A percentile compares a stretch with the other conserved stretches of the same genome.
phyloP scores from a whole-genome alignment of 768 basidiomycete species.

The Atractiella rhizophila region DNA sequence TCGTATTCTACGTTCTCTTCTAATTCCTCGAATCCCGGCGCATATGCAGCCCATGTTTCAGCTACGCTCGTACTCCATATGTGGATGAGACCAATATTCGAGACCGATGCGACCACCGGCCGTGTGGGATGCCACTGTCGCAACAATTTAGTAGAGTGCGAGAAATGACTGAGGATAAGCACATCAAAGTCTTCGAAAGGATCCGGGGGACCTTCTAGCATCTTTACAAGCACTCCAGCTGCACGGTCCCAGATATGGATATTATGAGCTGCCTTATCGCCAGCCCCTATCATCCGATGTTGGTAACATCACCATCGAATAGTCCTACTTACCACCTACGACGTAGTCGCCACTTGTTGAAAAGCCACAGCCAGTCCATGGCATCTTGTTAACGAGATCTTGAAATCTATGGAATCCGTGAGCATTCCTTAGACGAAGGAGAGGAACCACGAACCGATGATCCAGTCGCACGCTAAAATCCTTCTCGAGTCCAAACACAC shows the following conservation, averaged over 20 bases:
- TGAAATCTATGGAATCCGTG: slow-evolving; percentile 26
- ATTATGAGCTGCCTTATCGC: slow-evolving; percentile 74
- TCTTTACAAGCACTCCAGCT: slow-evolving; percentile 48
- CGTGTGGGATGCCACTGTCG: slow-evolving; percentile 57
- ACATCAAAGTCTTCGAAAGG: slow-evolving; percentile 69
- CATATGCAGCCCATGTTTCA: slow-evolving; percentile 75
- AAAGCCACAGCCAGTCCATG: slow-evolving; percentile 79
- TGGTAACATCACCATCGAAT: neutral
- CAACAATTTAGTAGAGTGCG: neutral
- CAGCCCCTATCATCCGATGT: slow-evolving; percentile 34
- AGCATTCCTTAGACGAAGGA: slow-evolving; percentile 13
- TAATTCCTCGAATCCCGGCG: slow-evolving; percentile 90
- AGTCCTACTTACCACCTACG: slow-evolving; percentile 37
- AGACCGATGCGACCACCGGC: slow-evolving; percentile 25
- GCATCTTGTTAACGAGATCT: slow-evolving; percentile 66
- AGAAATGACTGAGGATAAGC: slow-evolving; percentile 19
- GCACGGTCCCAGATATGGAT: slow-evolving; percentile 94
- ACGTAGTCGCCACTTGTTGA: slow-evolving; percentile 90
- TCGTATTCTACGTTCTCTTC: slow-evolving; percentile 95
- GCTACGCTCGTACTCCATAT: slow-evolving; percentile 40
- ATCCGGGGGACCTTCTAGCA: slow-evolving; percentile 82
- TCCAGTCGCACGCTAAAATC: neutral
- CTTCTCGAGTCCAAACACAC: slow-evolving; percentile 40
- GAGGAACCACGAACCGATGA: neutral
- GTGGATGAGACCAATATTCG: slow-evolving; percentile 24